Percentiles rank a stretch among this genome's conserved stretches.
These are phyloP conservation scores for Exserohilum turcica DNA, from an alignment of 2,329 filamentous ascomycete genomes.

Conservation along the genomic window DNA sequence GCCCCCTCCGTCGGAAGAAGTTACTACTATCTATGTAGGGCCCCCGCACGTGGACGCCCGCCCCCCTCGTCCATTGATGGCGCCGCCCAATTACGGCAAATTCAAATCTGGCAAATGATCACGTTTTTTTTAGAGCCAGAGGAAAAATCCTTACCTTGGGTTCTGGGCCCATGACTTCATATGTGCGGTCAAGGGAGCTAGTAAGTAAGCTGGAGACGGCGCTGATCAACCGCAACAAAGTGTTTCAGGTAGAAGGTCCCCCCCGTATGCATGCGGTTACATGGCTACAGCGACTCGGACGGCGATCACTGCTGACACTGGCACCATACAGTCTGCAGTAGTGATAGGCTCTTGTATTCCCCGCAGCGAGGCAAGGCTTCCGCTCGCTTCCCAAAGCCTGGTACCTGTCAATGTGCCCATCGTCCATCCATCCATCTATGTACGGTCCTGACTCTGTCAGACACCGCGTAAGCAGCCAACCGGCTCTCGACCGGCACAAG, in stretches of 20 bases:
- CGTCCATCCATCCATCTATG: too few relatives aligned
- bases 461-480: not conserved
- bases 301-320: not conserved
- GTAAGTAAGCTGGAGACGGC: not conserved
- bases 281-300: too few relatives aligned
- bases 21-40: too few relatives aligned
- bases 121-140: not conserved
- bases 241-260: constrained; percentile 19
- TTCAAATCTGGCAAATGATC: not conserved
- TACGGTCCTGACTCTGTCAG: too few relatives aligned
- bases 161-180: constrained; percentile 22
- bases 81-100: not conserved
- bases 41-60: not conserved
- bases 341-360: too few relatives aligned
- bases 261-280: too few relatives aligned
- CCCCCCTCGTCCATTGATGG: not conserved
- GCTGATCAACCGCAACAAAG: constrained; percentile 18
- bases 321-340: too few relatives aligned
- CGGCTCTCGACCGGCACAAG: not conserved
- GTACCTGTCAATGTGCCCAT: not conserved
- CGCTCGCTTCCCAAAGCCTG: constrained; percentile 1
- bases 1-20: not conserved
- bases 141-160: not conserved
- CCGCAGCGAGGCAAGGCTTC: not conserved
- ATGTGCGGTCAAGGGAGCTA: constrained; percentile 13